phyloP scores from a whole-genome alignment of 331 rosid species.

The Quercus phellos region DNA sequence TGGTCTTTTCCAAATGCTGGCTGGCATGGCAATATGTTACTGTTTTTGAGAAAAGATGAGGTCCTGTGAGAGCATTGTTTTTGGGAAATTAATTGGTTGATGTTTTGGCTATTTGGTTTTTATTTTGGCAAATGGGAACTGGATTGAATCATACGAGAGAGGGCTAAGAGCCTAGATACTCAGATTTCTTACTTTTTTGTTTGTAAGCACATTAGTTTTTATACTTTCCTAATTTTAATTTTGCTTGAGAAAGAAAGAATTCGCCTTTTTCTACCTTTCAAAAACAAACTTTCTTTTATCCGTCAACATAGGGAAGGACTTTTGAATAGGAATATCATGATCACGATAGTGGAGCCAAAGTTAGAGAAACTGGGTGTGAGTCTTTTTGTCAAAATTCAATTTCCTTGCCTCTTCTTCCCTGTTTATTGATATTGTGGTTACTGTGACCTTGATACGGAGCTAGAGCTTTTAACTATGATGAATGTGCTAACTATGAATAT shows the following conservation, averaged over 20 bases:
- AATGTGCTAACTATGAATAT: no score
- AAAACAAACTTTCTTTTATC: not conserved
- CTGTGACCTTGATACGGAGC: no score
- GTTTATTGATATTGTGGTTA: no score
- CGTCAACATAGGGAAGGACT: not conserved
- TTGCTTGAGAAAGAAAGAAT: no score
- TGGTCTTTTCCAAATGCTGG: not conserved
- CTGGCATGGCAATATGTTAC: no score
- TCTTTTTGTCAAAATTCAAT: not conserved
- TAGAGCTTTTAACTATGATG: no score
- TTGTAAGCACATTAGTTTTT: not conserved
- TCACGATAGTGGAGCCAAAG: not conserved
- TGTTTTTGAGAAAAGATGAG: not conserved
- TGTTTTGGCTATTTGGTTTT: not conserved
- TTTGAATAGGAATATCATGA: not conserved
- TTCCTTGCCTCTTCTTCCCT: not conserved
- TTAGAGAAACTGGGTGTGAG: not conserved
- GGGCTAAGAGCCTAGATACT: not conserved
- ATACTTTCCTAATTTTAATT: not conserved
- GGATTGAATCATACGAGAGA: not conserved
- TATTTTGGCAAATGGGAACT: not conserved
- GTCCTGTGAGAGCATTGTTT: not conserved
- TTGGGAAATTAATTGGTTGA: not conserved
- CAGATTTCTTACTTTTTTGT: not conserved
- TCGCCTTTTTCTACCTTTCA: no score